Evolutionary conservation across 352 stramenopile genomes (phyloP), one percentile per base, ranked within the genome.

Genomic region (Phytopythium boreale): DNA sequence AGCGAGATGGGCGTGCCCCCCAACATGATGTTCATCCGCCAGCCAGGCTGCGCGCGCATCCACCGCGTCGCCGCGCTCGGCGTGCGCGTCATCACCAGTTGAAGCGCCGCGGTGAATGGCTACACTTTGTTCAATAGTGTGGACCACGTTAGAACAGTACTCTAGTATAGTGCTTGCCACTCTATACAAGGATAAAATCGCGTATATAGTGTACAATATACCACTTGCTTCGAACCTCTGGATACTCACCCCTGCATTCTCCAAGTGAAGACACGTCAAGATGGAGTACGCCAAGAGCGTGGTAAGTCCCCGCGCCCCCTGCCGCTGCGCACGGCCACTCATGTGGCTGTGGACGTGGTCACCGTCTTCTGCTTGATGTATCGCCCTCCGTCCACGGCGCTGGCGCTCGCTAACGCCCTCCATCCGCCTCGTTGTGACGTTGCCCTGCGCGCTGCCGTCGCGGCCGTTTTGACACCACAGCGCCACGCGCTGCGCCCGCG

Each of bases 1-100:
- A 64, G 84, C 39, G 75, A 94, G 49, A 68, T 97, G 27, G 56
- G 69, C 19, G 81, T 98, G 22, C 82, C 79, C 5, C 80, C 82
- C 37, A 98, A 97, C 59, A 96, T 96, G 85, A 97, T 98, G 88
- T 98, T 98, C 64, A 96, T 98, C 60, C 80, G 84, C 36, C 93
- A 96, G 72, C 90, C 92, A 17, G 76, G 96, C 67, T 82, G 84
- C 56, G 83, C 92, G 60, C 88, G 92, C 68, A 95, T 95, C 69
- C 90, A 98, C 71, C 90, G 96, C 62, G 81, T 98, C 31, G 82
- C 86, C 27, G 74, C 85, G 52, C 75, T 94, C 29, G 91, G 91
- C 31, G 85, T 97, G 20, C 83, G 91, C 12, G 84, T 97, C 59
- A 97, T 97, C 68, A 97, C 89, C 4, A 64, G 82, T 27, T 92